Evolutionary conservation across 805 yeast species (phyloP), one percentile per base, ranked within the genome.

Genomic region (Yarrowia keelungensis): DNA sequence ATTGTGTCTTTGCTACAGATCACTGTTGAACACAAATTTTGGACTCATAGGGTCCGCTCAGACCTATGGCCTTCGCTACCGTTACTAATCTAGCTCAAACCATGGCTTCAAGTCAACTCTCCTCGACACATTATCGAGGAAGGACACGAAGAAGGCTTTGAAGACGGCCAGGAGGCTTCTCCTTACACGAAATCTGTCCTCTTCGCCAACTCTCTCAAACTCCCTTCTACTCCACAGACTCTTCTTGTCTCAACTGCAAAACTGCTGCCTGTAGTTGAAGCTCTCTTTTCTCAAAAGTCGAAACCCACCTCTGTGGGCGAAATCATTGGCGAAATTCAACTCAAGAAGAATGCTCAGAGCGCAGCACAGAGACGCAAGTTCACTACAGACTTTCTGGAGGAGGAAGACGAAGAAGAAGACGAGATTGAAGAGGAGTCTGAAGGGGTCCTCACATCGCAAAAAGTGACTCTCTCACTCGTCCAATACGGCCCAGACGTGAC

Each of bases 91-190:
- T 64, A 73, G 73, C 70, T 74, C 58, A 74, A 74, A 72, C 76
- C 76, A 49, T 80, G 85, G 82, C 77, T 79, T 35, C 86, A 83
- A 47, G 73, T 76, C 56, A 83, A 81, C 42, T 77, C 82, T n/a
- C 83, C 86, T 19, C 83, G 89, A 70, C 88, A 86, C 74, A 71
- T 81, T 9, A 73, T 86, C 36, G 84, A 82, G 56, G 56, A 62
- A 11, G 56, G 67, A 9, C 67, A 62, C 41, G 67, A 62, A 38
- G 67, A 62, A 19, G 67, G 56, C 16, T 47, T 47, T 47, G 67
- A 62, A 38, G 67, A 59, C 35, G 65, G 65, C 35, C 65, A 59
- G 56, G 67, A 62, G n/a, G 38, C 67, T 12, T 49, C 65, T 8
- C 65, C 50, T 0, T 59, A 59, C 35, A 59, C 51, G 1, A 59